These are phyloP conservation scores for Cutaneotrichosporon spelunceum DNA, from an alignment of 1,284 basidiomycete species.

Conservation along the genomic window DNA sequence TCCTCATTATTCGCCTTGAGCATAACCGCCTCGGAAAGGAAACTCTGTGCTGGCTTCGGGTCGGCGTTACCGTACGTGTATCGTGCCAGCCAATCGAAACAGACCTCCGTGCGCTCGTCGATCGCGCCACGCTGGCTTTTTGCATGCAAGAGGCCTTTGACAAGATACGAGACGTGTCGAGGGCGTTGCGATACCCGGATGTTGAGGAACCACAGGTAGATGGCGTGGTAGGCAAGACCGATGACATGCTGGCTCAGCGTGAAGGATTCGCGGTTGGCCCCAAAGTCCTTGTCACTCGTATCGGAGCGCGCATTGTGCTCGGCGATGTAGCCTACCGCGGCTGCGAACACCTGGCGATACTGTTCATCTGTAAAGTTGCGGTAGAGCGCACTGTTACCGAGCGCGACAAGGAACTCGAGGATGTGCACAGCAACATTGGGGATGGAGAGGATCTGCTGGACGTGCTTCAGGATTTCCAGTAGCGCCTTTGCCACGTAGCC, in stretches of 20 bases:
- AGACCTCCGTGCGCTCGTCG: constrained; percentile 91
- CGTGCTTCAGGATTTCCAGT: constrained; percentile 76
- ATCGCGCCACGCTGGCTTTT: constrained; percentile 72
- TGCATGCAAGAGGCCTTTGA: constrained; percentile 78
- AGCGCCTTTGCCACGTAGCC: constrained; percentile 77
- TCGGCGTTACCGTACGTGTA: constrained; percentile 94
- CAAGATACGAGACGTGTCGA: constrained; percentile 80
- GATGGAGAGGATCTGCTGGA: constrained; percentile 92
- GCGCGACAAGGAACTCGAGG: constrained; percentile 83
- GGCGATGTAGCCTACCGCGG: constrained; percentile 91
- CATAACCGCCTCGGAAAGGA: constrained; percentile 65
- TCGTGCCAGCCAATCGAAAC: constrained; percentile 95
- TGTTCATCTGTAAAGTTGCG: constrained; percentile 90
- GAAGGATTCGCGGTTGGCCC: constrained; percentile 64
- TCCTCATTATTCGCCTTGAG: constrained; percentile 30
- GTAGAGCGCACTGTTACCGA: constrained; percentile 77
- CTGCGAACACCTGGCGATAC: constrained; percentile 91
- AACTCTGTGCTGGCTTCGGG: constrained; percentile 77
- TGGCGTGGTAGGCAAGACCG: constrained; percentile 85
- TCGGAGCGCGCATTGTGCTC: constrained; percentile 60
- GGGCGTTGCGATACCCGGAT: constrained; percentile 80
- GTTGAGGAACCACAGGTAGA: constrained; percentile 94
- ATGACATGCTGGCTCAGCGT: constrained; percentile 94
- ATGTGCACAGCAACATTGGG: constrained; percentile 93
- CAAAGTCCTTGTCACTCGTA: constrained; percentile 56